These are phyloP conservation scores for Thermothielavioides terrestris DNA, from an alignment of 495 filamentous ascomycete species.

Conservation along the genomic window DNA sequence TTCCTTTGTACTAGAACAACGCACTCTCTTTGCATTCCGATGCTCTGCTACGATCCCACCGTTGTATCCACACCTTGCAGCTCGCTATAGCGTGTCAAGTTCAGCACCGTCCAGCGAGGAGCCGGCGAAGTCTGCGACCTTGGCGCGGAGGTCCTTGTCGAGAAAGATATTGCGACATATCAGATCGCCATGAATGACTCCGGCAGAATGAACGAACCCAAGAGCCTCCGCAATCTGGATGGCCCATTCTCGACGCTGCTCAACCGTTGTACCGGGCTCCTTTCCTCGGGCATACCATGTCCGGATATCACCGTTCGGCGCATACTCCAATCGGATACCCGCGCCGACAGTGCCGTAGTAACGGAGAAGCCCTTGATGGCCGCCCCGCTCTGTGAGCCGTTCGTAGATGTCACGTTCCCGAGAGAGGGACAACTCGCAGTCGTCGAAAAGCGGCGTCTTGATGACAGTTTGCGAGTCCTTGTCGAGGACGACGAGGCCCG, in stretches of 20 bases:
- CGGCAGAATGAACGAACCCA: background rate
- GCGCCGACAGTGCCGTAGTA: background rate
- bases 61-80: no score
- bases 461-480: background rate
- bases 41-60: no score
- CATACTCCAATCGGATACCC: background rate
- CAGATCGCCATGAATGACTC: background rate
- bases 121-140: background rate
- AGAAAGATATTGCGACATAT: conserved; percentile 1
- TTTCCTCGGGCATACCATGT: background rate
- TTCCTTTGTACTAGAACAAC: no score
- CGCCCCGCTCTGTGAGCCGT: background rate
- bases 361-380: background rate
- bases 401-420: background rate
- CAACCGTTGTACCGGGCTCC: background rate
- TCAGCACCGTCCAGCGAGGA: background rate
- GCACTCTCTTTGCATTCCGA: no score
- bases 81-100: no score
- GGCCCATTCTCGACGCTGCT: background rate
- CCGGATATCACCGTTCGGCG: background rate
- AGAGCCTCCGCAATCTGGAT: background rate
- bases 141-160: background rate
- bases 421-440: background rate
- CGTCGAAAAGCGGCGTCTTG: background rate
- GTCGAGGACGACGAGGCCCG: background rate